These are phyloP conservation scores for Aspergillus udagawae DNA, from an alignment of 2,329 filamentous ascomycete genomes.

Conservation along the genomic window DNA sequence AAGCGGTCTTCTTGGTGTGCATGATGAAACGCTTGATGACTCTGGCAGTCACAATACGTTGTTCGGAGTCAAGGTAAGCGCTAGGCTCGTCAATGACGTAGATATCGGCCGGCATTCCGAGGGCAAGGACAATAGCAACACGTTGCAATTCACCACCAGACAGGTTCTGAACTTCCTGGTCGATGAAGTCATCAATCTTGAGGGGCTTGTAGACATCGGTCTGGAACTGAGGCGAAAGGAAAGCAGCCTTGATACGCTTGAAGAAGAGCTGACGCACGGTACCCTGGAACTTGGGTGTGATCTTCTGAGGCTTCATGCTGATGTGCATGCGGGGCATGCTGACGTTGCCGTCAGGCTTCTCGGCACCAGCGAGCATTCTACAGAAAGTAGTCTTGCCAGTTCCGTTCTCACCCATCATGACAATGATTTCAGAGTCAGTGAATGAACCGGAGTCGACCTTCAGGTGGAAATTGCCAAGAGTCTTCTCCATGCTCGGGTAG, in stretches of 20 bases:
- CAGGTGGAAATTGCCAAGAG: conserved; percentile 81
- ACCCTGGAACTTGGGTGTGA: conserved; percentile 95
- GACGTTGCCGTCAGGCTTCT: conserved; percentile 79
- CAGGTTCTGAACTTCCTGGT: conserved; percentile 98
- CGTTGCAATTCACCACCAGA: conserved; percentile 99
- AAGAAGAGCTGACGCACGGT: conserved; percentile 98
- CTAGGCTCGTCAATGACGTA: conserved; percentile 98
- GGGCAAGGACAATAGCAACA: conserved; percentile 95
- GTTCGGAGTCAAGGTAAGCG: conserved; percentile 96
- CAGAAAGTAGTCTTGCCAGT: conserved; percentile 99
- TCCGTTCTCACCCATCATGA: conserved; percentile 99
- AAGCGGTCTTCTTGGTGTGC: conserved; percentile 99
- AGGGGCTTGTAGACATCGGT: conserved; percentile 99
- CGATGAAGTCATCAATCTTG: conserved; percentile 97
- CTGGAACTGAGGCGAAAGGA: conserved; percentile 96
- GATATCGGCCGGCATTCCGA: conserved; percentile 93
- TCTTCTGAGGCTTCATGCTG: conserved; percentile 99
- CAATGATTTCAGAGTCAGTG: conserved; percentile 96
- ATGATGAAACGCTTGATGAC: conserved; percentile 99
- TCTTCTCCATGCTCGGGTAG: conserved; percentile 92
- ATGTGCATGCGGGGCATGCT: conserved; percentile 92
- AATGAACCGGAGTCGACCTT: conserved; percentile 78
- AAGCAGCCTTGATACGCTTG: conserved; percentile 98
- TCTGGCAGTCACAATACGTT: conserved; percentile 93
- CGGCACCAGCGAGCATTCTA: conserved; percentile 85